phyloP scores from a whole-genome alignment of 805 yeast genomes.

The Phaffomyces thermotolerans region DNA sequence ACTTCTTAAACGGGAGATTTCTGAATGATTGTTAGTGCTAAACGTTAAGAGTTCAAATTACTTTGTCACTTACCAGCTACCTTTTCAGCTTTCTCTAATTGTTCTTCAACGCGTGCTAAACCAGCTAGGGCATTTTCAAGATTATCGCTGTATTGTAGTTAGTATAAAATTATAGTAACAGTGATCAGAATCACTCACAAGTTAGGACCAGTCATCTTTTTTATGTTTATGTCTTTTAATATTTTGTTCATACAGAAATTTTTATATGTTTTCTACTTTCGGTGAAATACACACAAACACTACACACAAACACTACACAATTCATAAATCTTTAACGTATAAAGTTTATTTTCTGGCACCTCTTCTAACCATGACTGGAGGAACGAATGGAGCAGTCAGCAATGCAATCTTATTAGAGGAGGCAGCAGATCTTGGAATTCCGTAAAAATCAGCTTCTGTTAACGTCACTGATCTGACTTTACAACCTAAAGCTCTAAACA shows the following conservation, averaged over 20 bases:
- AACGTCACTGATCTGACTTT: slow-evolving; percentile 60
- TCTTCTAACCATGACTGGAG: slow-evolving; percentile 76
- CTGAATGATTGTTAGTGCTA: slow-evolving; percentile 11
- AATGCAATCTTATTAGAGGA: slow-evolving; percentile 70
- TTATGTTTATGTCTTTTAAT: background rate
- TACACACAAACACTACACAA: too few species aligned
- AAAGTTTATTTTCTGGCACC: slow-evolving; percentile 29
- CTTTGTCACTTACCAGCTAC: slow-evolving; percentile 35
- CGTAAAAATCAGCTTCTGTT: slow-evolving; percentile 69
- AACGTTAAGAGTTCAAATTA: too few species aligned
- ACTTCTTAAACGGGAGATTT: slow-evolving; percentile 42
- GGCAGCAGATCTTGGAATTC: slow-evolving; percentile 53
- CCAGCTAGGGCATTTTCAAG: slow-evolving; percentile 37
- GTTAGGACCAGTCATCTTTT: background rate
- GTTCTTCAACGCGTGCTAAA: slow-evolving; percentile 51
- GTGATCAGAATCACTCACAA: background rate
- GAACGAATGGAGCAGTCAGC: slow-evolving; percentile 79
- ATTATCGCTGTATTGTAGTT: background rate
- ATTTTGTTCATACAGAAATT: background rate
- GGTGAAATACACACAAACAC: too few species aligned
- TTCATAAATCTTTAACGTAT: background rate
- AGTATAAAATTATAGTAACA: background rate
- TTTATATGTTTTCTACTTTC: background rate
- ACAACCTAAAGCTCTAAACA: slow-evolving; percentile 82
- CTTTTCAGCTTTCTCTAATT: slow-evolving; percentile 52